Evolutionary conservation across 2,329 filamentous ascomycete species (phyloP).

Genomic region (Epichloe baconii): DNA sequence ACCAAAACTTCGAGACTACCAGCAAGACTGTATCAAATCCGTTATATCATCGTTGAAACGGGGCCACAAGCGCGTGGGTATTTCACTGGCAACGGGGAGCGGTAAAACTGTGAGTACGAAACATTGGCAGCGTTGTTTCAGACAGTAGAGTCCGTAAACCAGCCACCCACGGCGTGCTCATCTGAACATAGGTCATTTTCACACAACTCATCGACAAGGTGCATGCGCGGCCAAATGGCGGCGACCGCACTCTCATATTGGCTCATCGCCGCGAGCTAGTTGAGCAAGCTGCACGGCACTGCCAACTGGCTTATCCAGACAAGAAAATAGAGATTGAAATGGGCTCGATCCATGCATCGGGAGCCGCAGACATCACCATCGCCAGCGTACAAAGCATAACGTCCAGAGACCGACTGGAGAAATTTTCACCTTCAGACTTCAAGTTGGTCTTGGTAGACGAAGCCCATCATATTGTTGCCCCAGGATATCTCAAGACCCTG

Average conservation of each 20-base stretch:
- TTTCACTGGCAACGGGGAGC: slow-evolving; percentile 77
- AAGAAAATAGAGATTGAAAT: slow-evolving; percentile 85
- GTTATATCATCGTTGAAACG: slow-evolving; percentile 55
- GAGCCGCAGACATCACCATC: slow-evolving; percentile 80
- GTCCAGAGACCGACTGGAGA: slow-evolving; percentile 62
- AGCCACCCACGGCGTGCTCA: neutral
- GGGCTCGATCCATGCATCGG: slow-evolving; percentile 64
- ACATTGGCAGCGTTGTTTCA: neutral
- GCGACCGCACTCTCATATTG: slow-evolving; percentile 72
- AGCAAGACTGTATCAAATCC: slow-evolving; percentile 81
- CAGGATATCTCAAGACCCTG: slow-evolving; percentile 61
- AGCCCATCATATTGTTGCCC: slow-evolving; percentile 88
- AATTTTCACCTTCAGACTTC: slow-evolving; percentile 68
- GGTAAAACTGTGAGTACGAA: slow-evolving; percentile 63
- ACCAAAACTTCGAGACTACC: slow-evolving; percentile 64
- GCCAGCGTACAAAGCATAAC: slow-evolving; percentile 79
- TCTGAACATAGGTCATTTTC: slow-evolving; percentile 62
- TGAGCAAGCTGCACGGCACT: slow-evolving; percentile 84
- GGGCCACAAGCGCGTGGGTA: slow-evolving; percentile 67
- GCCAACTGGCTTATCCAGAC: slow-evolving; percentile 63
- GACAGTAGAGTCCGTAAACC: neutral
- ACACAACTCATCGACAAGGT: slow-evolving; percentile 84
- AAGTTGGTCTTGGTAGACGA: slow-evolving; percentile 93
- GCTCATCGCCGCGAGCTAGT: slow-evolving; percentile 89
- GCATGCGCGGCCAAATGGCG: slow-evolving; percentile 31